Evolutionary conservation across 805 yeast genomes (phyloP), one percentile per base, ranked within the genome.

Genomic region (Wickerhamomyces canadensis): DNA sequence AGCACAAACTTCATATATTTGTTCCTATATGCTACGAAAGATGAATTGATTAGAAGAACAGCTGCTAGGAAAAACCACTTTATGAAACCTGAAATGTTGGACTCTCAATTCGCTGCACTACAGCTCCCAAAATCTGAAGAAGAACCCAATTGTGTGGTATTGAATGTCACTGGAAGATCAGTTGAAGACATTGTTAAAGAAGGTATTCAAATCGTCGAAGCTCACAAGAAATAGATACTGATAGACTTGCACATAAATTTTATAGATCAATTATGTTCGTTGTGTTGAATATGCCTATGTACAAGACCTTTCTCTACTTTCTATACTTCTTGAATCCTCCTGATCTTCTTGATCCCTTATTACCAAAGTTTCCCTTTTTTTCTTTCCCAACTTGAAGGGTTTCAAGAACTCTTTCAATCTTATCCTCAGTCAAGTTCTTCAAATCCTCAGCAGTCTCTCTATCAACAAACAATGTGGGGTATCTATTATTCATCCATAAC

Each of bases 401-500:
- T 18, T 32, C 61, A n/a, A 66, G 45, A 29, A 61, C 58, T 32
- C 60, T 65, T 41, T 66, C 67, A 27, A 68, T 67, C 30, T 59
- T 60, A 43, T 62, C 49, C 42, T 89, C 96, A 36, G 87, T 76
- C 42, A 84, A 60, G 21, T 74, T 64, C 54, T 84, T 84, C 49
- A 86, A 58, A 38, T 83, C 84, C 18, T 60, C 56, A 0, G 95
- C 95, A 33, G 86, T 73, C 41, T 80, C 84, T 13, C 77, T 67
- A 57, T 87, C 96, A 14, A 83, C 74, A 49, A 88, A 85, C 35
- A 77, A 70, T 22, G 81, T 77, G 1, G 97, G 95, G 66, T 82
- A 91, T 51, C 97, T 67, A 56, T 85, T 89, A 37, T 84, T 72
- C 43, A 91, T 66, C 98, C 98, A 91, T 54, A 86, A 64, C 53